These are phyloP conservation scores for Croton laevigatus DNA, from an alignment of 441 rosid genomes.

Conservation along the genomic window DNA sequence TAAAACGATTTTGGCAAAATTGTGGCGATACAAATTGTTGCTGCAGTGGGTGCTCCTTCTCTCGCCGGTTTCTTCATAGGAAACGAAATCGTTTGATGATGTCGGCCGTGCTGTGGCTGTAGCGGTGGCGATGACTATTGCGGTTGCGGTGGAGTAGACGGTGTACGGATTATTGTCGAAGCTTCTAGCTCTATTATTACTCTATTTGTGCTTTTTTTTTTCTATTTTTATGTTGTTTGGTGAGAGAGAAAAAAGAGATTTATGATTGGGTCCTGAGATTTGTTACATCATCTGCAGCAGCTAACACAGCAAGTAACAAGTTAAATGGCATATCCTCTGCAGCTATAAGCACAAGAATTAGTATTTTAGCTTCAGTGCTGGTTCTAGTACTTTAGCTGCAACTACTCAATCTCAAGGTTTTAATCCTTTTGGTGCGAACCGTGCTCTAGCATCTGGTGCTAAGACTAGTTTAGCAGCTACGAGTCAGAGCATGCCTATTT, in stretches of 20 bases:
- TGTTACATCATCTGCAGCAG: constrained; percentile 35
- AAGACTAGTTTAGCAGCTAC: constrained; percentile 43
- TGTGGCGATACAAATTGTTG: not conserved
- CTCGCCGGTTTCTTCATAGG: constrained; percentile 39
- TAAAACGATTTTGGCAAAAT: too few species aligned
- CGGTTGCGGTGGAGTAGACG: constrained; percentile 19
- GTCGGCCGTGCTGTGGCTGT: constrained; percentile 19
- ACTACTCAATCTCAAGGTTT: constrained; percentile 45
- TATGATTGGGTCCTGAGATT: too few species aligned
- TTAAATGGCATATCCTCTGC: constrained; percentile 35
- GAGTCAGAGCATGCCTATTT: constrained; percentile 49
- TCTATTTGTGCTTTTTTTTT: too few species aligned
- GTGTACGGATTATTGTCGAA: constrained; percentile 15
- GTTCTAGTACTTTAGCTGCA: constrained; percentile 38
- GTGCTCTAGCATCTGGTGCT: constrained; percentile 38
- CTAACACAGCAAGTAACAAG: constrained; percentile 28
- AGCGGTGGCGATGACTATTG: constrained; percentile 2
- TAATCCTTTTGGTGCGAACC: constrained; percentile 36
- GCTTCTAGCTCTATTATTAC: constrained; percentile 32
- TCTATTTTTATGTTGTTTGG: too few species aligned
- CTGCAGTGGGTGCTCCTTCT: constrained; percentile 29
- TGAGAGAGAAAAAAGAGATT: too few species aligned
- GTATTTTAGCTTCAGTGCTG: constrained; percentile 41
- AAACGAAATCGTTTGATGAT: constrained; percentile 14
- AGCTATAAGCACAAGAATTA: constrained; percentile 28